Conservation (phyloP, 257 asterid genomes). For the Petrea volubilis region DNA sequence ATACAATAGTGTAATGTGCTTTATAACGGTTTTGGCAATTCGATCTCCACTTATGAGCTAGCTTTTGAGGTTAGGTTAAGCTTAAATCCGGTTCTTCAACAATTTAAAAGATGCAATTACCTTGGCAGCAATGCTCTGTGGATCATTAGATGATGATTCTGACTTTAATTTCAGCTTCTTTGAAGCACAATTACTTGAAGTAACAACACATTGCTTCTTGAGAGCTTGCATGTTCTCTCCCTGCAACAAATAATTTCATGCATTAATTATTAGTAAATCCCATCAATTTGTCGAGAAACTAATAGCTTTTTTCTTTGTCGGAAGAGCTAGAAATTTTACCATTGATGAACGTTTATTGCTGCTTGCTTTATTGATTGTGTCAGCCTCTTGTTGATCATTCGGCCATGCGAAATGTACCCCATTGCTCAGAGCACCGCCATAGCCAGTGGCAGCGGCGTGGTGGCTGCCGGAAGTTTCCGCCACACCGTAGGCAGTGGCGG, state of each 20-base stretch:
- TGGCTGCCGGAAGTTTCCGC: constrained; percentile 45
- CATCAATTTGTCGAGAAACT: too few species aligned
- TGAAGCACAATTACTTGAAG: constrained; percentile 29
- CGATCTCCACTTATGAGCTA: too few species aligned
- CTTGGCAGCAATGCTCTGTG: constrained; percentile 94
- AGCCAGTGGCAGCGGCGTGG: constrained; percentile 26
- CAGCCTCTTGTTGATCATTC: constrained; percentile 34
- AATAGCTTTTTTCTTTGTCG: too few species aligned
- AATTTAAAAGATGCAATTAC: too few species aligned
- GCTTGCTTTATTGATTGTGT: constrained; percentile 24
- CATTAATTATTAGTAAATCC: too few species aligned
- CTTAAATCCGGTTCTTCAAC: too few species aligned
- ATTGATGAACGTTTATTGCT: constrained; percentile 51
- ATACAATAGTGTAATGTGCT: too few species aligned
- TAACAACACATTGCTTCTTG: constrained; percentile 67
- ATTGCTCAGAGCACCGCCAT: too few species aligned
- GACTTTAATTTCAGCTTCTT: constrained; percentile 51
- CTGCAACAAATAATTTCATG: constrained; percentile 13
- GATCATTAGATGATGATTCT: constrained; percentile 55
- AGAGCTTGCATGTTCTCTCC: constrained; percentile 56
- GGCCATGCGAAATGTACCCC: constrained; percentile 52
- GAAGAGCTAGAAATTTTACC: constrained; percentile 35
- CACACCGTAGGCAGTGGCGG: constrained; percentile 24
- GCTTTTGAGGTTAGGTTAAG: too few species aligned
- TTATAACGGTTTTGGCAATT: too few species aligned